Base-by-base conservation (phyloP, 441 rosid genomes). In the Adansonia rubrostipa region DNA sequence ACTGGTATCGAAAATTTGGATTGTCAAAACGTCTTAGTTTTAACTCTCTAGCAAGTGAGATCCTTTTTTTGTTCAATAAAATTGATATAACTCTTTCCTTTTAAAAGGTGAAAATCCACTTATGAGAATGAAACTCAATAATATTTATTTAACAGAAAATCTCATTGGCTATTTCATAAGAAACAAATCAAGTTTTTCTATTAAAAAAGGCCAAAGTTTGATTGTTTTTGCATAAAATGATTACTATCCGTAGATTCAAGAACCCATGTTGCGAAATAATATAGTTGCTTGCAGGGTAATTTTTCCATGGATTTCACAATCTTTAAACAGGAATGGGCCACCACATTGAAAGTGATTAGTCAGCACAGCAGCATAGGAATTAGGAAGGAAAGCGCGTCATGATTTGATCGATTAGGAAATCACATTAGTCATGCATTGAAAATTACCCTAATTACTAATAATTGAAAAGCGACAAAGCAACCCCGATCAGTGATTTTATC, bases 391-490 rank as follows among this genome's bases (percentile, higher is more conserved):
- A 11, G n/a, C 42, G 5, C 13, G 17, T 24, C 66, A 36, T 36
- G 42, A 36, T 4, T 36, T 36, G 42, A 36, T 36, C 5, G 42
- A 36, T 36, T 36, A 36, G 42, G 42, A 36, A 36, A 36, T 36
- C 42, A 36, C 42, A 36, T 36, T 36, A 6, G 5, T 5, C 42
- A 36, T 36, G 42, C 2, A 62, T 62, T 62, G 13, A 62, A 28
- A 24, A 24, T 28, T 10, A 10, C 42, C 13, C 2, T 24, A 62
- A 22, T 60, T 9, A 9, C 15, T 60, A 22, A 62, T 24, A n/a
- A 62, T 62, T 24, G 66, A 15, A 62, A 62, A 10, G n/a, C 42
- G 42, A 62, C 66, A 62, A 11, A 24, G 66, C 66, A 62, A 24
- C 42, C 40, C 9, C 1, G 40, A 62, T 24, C 42, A 62, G 3